phyloP scores from a whole-genome alignment of 192 early-diverging fungal genomes.

The Backusella parvicylindrica region DNA sequence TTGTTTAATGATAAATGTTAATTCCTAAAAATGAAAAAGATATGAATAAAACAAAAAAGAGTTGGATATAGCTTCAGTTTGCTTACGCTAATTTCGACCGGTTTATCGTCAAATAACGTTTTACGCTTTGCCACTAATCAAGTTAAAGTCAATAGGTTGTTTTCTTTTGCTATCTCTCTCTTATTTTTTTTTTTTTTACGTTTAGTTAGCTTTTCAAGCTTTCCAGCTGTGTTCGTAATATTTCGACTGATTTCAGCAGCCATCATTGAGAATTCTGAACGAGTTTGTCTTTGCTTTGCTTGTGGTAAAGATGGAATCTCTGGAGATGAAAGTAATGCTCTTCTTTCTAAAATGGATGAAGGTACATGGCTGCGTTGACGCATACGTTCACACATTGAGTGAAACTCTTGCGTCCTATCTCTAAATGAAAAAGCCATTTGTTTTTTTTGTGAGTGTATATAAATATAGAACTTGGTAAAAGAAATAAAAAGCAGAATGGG shows the following conservation, averaged over 20 bases:
- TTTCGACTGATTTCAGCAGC: constrained; percentile 83
- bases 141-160: not conserved
- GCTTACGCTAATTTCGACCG: constrained; percentile 85
- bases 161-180: not conserved
- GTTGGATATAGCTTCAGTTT: not conserved
- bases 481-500: not conserved
- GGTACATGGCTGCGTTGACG: constrained; percentile 38
- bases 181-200: constrained; percentile 35
- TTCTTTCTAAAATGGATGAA: constrained; percentile 23
- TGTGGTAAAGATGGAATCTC: constrained; percentile 12
- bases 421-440: constrained; percentile 40
- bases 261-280: constrained; percentile 76
- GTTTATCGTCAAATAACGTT: constrained; percentile 96
- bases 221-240: constrained; percentile 78
- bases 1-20: constrained; percentile 94
- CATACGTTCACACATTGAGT: constrained; percentile 74
- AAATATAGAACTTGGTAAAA: not conserved
- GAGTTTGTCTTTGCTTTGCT: constrained; percentile 29
- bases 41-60: not conserved
- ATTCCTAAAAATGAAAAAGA: constrained; percentile 51
- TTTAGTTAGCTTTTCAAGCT: constrained; percentile 83
- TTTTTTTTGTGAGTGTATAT: not conserved
- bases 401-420: constrained; percentile 87
- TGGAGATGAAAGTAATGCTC: constrained; percentile 21
- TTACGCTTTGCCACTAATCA: constrained; percentile 84